Evolutionary conservation across 208 protist genomes (phyloP).

Genomic region (Trypanosoma avium): DNA sequence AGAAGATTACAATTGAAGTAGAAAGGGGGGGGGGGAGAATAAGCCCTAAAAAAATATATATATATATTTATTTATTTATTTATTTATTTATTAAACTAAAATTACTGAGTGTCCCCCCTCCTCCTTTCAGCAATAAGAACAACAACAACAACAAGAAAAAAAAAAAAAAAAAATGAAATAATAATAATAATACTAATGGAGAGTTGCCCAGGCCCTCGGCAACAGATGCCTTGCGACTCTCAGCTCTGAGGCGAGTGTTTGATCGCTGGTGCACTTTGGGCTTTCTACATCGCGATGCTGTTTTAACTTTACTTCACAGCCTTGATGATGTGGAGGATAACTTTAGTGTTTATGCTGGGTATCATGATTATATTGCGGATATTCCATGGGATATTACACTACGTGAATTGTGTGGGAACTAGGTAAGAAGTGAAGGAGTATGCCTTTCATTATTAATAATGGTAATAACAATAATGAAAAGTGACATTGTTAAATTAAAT

Average conservation of each 20-base stretch:
- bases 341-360: slow-evolving; percentile 39
- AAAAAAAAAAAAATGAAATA: neutral
- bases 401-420: slow-evolving; percentile 24
- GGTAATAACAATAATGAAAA: no score
- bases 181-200: no score
- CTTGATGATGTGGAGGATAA: slow-evolving; percentile 26
- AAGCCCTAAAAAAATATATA: no score
- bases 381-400: slow-evolving; percentile 27
- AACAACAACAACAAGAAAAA: slow-evolving; percentile 13
- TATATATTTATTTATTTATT: no score
- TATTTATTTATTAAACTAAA: no score
- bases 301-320: slow-evolving; percentile 42
- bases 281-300: slow-evolving; percentile 38
- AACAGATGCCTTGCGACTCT: slow-evolving; percentile 37
- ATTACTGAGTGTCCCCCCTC: no score
- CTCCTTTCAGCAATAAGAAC: no score
- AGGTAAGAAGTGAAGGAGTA: neutral
- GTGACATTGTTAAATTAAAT: no score
- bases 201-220: no score
- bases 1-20: no score
- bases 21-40: no score
- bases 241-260: slow-evolving; percentile 51
- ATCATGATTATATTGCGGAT: slow-evolving; percentile 42
- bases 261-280: slow-evolving; percentile 46
- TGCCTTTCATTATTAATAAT: no score